Evolutionary conservation across 129 eudicot species (phyloP).

Genomic region (Logfia minima): DNA sequence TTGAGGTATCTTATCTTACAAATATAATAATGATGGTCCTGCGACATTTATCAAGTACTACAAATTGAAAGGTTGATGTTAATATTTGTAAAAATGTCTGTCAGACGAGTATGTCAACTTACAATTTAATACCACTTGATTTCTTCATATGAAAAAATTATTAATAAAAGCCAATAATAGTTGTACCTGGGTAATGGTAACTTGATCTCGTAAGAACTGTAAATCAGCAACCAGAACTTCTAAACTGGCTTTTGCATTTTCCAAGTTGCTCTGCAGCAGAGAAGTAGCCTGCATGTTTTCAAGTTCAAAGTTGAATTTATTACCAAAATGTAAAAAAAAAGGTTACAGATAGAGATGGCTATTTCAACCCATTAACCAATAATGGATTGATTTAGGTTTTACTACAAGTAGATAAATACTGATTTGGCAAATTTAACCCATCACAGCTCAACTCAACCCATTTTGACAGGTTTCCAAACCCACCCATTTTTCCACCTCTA

Average conservation of each 20-base stretch:
- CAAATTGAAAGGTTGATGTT: background rate
- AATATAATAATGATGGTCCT: background rate
- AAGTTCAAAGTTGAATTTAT: conserved; percentile 9
- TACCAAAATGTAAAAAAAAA: background rate
- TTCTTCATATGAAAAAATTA: background rate
- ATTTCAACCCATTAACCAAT: background rate
- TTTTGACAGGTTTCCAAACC: background rate
- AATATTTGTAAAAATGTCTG: background rate
- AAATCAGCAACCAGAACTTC: conserved; percentile 86
- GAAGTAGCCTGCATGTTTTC: conserved; percentile 58
- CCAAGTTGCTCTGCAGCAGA: conserved; percentile 78
- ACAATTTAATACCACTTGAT: background rate
- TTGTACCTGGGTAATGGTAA: conserved; percentile 82
- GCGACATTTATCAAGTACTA: background rate
- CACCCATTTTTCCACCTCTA: conserved; percentile 2
- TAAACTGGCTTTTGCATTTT: conserved; percentile 97
- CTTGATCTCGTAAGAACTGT: conserved; percentile 93
- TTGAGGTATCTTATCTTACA: background rate
- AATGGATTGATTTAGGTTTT: background rate
- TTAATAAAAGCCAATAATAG: background rate
- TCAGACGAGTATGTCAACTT: background rate
- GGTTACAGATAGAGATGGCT: background rate
- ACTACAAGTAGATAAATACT: background rate
- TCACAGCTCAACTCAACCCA: background rate
- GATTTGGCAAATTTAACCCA: background rate